A percentile compares a stretch with the other conserved stretches of the same genome.
These are phyloP conservation scores for Asterochloris erici DNA, from an alignment of 139 green algal genomes.

Conservation along the genomic window DNA sequence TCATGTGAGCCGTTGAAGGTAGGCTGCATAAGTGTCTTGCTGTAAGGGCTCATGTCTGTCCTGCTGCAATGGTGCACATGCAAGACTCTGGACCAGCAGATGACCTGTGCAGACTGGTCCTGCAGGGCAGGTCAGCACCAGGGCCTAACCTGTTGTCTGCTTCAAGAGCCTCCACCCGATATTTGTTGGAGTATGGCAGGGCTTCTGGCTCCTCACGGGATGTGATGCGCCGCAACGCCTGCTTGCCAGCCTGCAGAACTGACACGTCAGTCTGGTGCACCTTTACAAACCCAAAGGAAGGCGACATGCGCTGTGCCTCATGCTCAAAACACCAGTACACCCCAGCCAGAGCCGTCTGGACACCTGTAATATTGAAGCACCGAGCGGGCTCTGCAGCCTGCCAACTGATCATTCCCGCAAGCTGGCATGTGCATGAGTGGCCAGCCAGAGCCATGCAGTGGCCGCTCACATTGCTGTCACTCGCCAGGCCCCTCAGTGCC, in stretches of 20 bases:
- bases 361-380: neutral
- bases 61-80: neutral
- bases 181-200: neutral
- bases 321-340: too few relatives aligned
- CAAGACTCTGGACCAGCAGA: neutral
- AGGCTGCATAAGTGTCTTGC: neutral
- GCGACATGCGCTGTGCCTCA: too few relatives aligned
- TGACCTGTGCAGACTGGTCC: neutral
- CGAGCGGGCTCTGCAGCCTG: neutral
- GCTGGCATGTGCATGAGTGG: neutral
- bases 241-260: neutral
- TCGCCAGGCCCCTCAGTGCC: neutral
- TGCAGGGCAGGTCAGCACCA: neutral
- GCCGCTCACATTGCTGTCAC: slow-evolving; percentile 2
- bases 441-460: neutral
- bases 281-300: too few relatives aligned
- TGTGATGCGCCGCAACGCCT: neutral
- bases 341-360: too few relatives aligned
- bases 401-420: neutral
- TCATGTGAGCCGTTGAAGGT: too few relatives aligned
- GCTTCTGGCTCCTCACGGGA: slow-evolving; percentile 3
- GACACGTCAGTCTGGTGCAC: too few relatives aligned
- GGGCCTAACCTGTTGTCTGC: slow-evolving; percentile 15
- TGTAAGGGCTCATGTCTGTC: neutral
- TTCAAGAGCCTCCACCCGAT: slow-evolving; percentile 10